Evolutionary conservation across 768 basidiomycete species (phyloP), one percentile per base, ranked within the genome.

Genomic region (Cubamyces sp.): DNA sequence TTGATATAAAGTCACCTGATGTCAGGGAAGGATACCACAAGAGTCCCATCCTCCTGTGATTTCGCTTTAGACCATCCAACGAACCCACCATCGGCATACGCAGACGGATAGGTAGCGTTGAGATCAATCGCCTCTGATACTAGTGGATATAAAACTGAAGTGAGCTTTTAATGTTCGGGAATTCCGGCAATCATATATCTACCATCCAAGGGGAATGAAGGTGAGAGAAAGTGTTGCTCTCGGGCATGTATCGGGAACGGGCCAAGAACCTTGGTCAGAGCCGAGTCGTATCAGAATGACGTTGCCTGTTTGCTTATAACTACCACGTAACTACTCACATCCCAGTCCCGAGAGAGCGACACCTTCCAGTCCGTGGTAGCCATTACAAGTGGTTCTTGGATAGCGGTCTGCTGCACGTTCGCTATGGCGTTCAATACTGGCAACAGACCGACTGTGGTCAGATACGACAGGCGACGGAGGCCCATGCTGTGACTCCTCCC

Each of bases 211-310:
- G 91, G 90, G 68, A 84, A 92, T 11, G 88, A 82, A 4, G 92
- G 91, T 1, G 88, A 88, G n/a, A 94, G 73, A 68, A 84, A 87
- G 57, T 93, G 87, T 51, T 94, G 92, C 65, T 94, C 92, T 68
- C 92, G 80, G 12, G 92, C 91, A 61, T 91, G 90, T 34, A 90
- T 82, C 3, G 92, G 91, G 71, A 94, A 94, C 0, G 92, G 92
- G 0, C 91, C 92, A 14, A 94, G 82, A 12, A 91, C 84, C 88
- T 91, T 34, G 34, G 11, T 34, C 34, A 9, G 30, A 30, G n/a
- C 23, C 9, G 11, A 43, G 25, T 34, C 14, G 25, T 11, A 46
- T 54, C 25, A 61, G 52, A 12, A 30, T 19, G n/a, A 28, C 21
- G 23, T 18, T 15, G 6, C 18, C n/a, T 46, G 34, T 47, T 49